phyloP scores from a whole-genome alignment of 768 basidiomycete genomes.

The Chiua virens region DNA sequence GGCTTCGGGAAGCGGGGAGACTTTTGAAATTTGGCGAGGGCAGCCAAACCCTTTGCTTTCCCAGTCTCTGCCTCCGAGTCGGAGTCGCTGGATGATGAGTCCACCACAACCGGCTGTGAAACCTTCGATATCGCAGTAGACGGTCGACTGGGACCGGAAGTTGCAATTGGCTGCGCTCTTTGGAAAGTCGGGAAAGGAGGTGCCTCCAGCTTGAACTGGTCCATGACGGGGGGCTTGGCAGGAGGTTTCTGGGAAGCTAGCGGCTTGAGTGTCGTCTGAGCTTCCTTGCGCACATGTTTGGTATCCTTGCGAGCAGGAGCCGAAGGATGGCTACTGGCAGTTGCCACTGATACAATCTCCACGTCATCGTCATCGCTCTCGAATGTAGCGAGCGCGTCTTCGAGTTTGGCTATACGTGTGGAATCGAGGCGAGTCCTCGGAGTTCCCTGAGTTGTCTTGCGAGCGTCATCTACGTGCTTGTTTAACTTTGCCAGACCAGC shows the following conservation, averaged over 20 bases:
- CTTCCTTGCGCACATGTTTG: slow-evolving; percentile 20
- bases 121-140: slow-evolving; percentile 15
- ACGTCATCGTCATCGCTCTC: slow-evolving; percentile 63
- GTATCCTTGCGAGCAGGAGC: slow-evolving; percentile 7
- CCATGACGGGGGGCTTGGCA: slow-evolving; percentile 16
- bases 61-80: slow-evolving; percentile 49
- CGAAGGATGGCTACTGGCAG: slow-evolving; percentile 12
- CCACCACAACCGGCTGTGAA: neutral
- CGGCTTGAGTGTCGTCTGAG: slow-evolving; percentile 20
- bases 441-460: slow-evolving; percentile 44
- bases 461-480: slow-evolving; percentile 61
- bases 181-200: slow-evolving; percentile 45
- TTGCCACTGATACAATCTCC: slow-evolving; percentile 47
- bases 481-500: slow-evolving; percentile 64
- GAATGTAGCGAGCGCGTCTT: slow-evolving; percentile 65
- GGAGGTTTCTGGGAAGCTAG: slow-evolving; percentile 12
- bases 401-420: slow-evolving; percentile 61
- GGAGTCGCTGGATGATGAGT: slow-evolving; percentile 43
- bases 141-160: slow-evolving; percentile 35
- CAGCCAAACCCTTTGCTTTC: slow-evolving; percentile 45
- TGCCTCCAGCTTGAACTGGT: slow-evolving; percentile 37
- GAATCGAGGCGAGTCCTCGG: slow-evolving; percentile 53
- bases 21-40: slow-evolving; percentile 59
- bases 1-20: slow-evolving; percentile 60
- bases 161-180: slow-evolving; percentile 28